Base-by-base conservation (phyloP, 345 rosid species). In the Diplotaxis tenuifolia region DNA sequence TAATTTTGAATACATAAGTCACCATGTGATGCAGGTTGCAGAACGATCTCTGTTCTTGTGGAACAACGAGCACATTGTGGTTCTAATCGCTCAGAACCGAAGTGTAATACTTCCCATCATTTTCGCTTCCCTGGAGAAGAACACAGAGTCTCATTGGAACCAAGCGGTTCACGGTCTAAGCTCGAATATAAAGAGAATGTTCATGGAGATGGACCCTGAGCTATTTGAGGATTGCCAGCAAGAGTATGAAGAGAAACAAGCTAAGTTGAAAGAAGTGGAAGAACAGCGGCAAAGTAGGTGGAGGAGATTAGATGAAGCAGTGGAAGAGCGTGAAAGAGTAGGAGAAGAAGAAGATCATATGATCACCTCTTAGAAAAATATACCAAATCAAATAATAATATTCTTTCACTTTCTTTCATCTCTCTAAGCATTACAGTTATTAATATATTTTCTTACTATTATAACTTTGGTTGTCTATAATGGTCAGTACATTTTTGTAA, bases 11-110 rank as follows among this genome's bases (percentile, higher is more conserved):
- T 25, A 7, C 62, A 36, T 32, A 25, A 0, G 19, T 38, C 25
- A 61, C 14, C 31, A 15, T 42, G 63, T 21, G 16, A 77, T 82
- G 77, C 87, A 93, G 96, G 96, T 93, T 69, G 89, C 98, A 16
- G 98, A 93, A 70, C 83, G 98, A 70, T 85, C 96, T 34, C 84
- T 90, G 36, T 93, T 93, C 82, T 82, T 90, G 75, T 93, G 98
- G 98, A 93, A 93, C 70, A 93, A 85, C 38, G 98, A 93, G 83
- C 96, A 90, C 73, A 72, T 93, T 0, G 98, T 88, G 74, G 77
- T 78, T 78, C 72, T 93, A 67, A 87, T 88, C 0, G 93, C 90
- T n/a, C 96, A 90, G 81, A 85, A 90, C 75, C 73, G 92, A 34
- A 65, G 80, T 10, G 87, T 84, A 28, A 80, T 90, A 52, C 71